Evolutionary conservation across 2,329 filamentous ascomycete genomes (phyloP), one percentile per base, ranked within the genome.

Genomic region (Aureobasidium melanogenum): DNA sequence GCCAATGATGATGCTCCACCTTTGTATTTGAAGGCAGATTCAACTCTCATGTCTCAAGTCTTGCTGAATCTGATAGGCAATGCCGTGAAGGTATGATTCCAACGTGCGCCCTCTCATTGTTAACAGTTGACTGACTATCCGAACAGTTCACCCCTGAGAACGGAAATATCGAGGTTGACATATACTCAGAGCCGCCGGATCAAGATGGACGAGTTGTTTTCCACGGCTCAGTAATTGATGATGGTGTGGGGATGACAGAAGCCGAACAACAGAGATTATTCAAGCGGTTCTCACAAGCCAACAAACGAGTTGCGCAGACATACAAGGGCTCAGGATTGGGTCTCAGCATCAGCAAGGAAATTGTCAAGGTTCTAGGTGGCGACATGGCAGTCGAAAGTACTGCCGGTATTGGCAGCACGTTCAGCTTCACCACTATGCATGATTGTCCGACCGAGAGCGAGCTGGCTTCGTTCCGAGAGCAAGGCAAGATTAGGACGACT

Each of bases 221-320:
- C 8, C 47, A 56, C n/a, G 61, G 56, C 28, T 63, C 61, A 6
- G 57, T 63, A 2, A 55, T 19, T 5, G 61, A 63, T 22, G 59
- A 60, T 38, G 61, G 61, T 15, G 36, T 63, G n/a, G 61, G 61
- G 32, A 63, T 63, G 61, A 61, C 61, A 6, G 57, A 60, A 39
- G 46, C 38, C 10, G 61, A 63, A 10, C 55, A 63, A 48, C 30
- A 60, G 17, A 44, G 55, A 51, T 30, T 63, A 6, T 63, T 63
- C 41, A 50, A 63, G 24, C 36, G 61, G 8, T 63, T 63, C 43
- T 63, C 61, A 14, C 61, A 63, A 61, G 56, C 56, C 46, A 63
- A 63, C 43, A 59, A 57, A 14, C 50, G 60, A 61, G 57, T 63
- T 2, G 61, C 61, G 4, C 61, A 63, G 30, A 39, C 59, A 9